Conservation (phyloP, 140 eudicot genomes). For the Artemisia princeps region DNA sequence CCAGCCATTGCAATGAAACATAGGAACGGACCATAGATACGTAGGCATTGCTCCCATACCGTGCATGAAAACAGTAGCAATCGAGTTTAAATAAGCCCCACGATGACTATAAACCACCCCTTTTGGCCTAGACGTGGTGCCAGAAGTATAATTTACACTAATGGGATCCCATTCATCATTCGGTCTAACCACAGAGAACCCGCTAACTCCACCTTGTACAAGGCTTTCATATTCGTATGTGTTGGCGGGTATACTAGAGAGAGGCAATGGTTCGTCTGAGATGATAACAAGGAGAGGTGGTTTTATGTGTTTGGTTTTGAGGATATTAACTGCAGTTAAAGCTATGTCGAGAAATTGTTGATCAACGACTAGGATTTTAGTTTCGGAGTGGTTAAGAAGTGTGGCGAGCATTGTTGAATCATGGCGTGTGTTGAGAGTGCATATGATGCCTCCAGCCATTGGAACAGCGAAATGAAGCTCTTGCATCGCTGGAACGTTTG, state of each 20-base stretch:
- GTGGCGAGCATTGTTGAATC: conserved; percentile 50
- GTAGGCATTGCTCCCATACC: conserved; percentile 46
- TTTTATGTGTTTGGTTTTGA: conserved; percentile 20
- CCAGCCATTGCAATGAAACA: conserved; percentile 86
- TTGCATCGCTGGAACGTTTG: conserved; percentile 72
- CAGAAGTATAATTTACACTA: conserved; percentile 64
- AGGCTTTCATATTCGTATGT: conserved; percentile 44
- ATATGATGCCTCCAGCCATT: conserved; percentile 74
- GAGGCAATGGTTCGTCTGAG: neutral
- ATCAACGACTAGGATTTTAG: conserved; percentile 57
- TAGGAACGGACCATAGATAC: conserved; percentile 72
- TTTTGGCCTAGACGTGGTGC: conserved; percentile 71
- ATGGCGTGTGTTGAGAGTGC: conserved; percentile 64
- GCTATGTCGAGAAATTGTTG: conserved; percentile 37
- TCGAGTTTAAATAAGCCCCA: conserved; percentile 64
- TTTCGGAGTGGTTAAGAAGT: conserved; percentile 49
- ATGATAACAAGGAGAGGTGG: conserved; percentile 46
- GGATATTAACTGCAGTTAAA: conserved; percentile 33
- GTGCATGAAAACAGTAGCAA: conserved; percentile 47
- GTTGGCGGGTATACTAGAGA: neutral
- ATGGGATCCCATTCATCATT: conserved; percentile 63
- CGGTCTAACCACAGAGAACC: conserved; percentile 36
- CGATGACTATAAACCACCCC: conserved; percentile 73
- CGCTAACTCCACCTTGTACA: conserved; percentile 34
- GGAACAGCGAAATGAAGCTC: conserved; percentile 84